Evolutionary conservation across 345 rosid genomes (phyloP), one percentile per base, ranked within the genome.

Genomic region (Trapa bicornis): DNA sequence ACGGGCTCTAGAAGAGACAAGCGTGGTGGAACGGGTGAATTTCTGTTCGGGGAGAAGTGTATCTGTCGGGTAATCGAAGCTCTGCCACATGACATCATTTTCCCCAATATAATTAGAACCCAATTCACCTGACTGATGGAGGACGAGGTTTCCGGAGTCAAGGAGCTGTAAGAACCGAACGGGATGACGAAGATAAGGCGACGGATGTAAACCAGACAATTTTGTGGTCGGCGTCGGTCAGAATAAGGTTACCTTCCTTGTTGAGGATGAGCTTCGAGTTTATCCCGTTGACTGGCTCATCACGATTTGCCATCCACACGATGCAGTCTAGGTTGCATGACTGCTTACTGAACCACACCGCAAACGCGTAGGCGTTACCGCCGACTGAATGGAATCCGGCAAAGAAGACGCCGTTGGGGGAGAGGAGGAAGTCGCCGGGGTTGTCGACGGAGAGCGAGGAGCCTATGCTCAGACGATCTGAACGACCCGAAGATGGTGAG

Each of bases 51-150:
- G 81, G 64, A 77, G 79, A 52, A 80, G 79, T 6, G 79, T 75
- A n/a, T 80, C 66, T 0, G 81, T 80, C 0, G 81, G 83, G 17
- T 22, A 61, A 64, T 80, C 74, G 62, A 75, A 77, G 74, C 81
- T 77, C 64, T 77, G 79, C 83, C 81, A 82, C 32, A 71, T 12
- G 12, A 37, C 11, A 4, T 0, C 10, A 6, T 60, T 72, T 2
- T 53, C 36, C 6, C 1, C 35, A 0, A n/a, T 33, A 22, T 22
- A 22, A 7, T n/a, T 54, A 54, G 60, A 35, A 6, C 8, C 60
- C 0, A 0, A 0, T 22, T 22, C 29, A 22, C 29, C 29, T 22
- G 29, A 22, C 47, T 61, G 33, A 0, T 8, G 14, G 32, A 78
- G 52, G 35, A 73, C 66, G 17, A 81, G 85, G 67, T 82, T 79